Percentiles rank a stretch among this genome's conserved stretches.
phyloP scores from a whole-genome alignment of 192 early-diverging fungal species.

The Ambispora gerdemannii region DNA sequence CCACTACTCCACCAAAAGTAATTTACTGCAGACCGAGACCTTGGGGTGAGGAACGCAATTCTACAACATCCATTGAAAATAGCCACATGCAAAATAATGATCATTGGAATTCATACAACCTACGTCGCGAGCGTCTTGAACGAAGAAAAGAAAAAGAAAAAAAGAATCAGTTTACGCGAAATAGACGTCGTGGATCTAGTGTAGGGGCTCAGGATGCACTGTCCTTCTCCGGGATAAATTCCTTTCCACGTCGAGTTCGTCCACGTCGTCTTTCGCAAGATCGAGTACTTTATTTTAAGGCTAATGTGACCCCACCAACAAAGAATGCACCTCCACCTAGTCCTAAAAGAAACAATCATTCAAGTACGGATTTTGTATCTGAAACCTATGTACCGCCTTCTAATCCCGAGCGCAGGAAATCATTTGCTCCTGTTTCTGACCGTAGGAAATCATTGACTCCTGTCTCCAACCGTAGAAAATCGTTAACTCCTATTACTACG shows the following conservation, averaged over 20 bases:
- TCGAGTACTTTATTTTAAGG: too few species aligned
- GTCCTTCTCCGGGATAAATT: neutral
- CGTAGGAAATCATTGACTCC: neutral
- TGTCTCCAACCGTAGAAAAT: neutral
- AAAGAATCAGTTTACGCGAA: neutral
- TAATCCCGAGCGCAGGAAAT: neutral
- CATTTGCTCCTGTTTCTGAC: neutral
- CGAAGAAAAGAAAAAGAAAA: slow-evolving; percentile 25
- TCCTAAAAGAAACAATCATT: neutral
- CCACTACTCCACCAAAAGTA: slow-evolving; percentile 21
- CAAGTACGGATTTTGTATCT: neutral
- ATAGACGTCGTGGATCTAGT: slow-evolving; percentile 17
- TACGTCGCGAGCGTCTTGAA: slow-evolving; percentile 31
- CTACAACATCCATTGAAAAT: neutral
- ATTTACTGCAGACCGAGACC: slow-evolving; percentile 28
- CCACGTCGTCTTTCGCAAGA: neutral
- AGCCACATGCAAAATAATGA: neutral
- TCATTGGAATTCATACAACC: slow-evolving; percentile 29
- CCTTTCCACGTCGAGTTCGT: neutral
- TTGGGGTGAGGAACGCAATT: slow-evolving; percentile 18
- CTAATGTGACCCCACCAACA: neutral
- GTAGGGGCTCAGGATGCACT: neutral
- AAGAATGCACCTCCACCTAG: neutral
- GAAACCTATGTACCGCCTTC: neutral
- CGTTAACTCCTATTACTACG: neutral